Percentiles rank a stretch among this genome's conserved stretches.
Evolutionary conservation across 176 grass and related monocot species (phyloP).

Genomic region (maize (Zea mays)): DNA sequence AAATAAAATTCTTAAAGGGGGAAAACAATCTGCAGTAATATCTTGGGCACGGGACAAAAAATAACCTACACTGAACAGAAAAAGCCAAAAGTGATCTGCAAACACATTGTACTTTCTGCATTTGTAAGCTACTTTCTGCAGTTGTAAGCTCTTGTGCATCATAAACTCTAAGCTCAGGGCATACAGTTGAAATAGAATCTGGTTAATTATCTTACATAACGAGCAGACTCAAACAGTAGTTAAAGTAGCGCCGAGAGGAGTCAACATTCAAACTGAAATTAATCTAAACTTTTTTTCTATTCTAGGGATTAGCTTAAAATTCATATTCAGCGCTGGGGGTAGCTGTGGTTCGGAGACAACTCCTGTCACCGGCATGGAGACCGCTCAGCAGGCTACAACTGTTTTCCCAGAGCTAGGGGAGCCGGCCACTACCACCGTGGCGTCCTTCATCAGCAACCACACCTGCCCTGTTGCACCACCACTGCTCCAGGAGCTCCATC

Average conservation of each 20-base stretch:
- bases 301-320: neutral
- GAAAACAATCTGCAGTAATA: neutral
- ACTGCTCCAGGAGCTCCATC: no score
- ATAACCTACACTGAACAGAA: neutral
- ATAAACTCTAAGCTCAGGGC: neutral
- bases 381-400: no score
- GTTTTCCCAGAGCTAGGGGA: no score
- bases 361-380: no score
- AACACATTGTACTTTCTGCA: neutral
- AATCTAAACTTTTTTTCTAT: neutral
- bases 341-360: no score
- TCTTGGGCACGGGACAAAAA: neutral
- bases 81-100: constrained; percentile 15
- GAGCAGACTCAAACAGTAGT: neutral
- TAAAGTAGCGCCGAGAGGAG: neutral
- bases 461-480: no score
- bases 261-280: constrained; percentile 1
- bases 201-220: neutral
- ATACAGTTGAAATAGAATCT: neutral
- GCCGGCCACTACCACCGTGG: no score
- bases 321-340: no score
- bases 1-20: neutral
- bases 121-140: neutral
- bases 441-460: no score
- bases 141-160: neutral